A percentile compares a stretch with the other conserved stretches of the same genome.
Evolutionary conservation across 2,329 filamentous ascomycete genomes (phyloP).

Genomic region (Cercospora zeae-maydis): DNA sequence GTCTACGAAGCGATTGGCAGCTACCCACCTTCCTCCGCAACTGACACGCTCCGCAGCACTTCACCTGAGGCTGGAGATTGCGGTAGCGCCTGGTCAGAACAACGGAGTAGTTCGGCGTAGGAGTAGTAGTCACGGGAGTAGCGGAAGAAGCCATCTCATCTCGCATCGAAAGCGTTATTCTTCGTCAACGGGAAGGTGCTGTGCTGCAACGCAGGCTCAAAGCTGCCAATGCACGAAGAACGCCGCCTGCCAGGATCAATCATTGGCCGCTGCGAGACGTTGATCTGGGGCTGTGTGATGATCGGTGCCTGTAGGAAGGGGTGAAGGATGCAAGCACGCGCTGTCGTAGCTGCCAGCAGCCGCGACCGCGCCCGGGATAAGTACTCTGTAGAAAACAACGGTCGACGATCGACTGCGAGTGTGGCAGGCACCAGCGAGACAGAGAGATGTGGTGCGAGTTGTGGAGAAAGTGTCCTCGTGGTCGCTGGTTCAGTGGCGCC

Average conservation of each 20-base stretch:
- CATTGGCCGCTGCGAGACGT: background rate
- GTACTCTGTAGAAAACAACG: no score
- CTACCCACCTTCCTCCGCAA: constrained; percentile 1
- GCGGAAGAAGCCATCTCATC: background rate
- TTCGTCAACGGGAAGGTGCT: background rate
- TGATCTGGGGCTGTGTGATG: background rate
- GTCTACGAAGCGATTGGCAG: background rate
- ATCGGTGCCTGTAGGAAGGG: background rate
- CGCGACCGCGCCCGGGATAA: background rate
- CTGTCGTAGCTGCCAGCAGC: background rate
- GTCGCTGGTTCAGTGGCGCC: background rate
- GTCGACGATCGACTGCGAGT: background rate
- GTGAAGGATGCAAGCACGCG: background rate
- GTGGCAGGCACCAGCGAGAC: background rate
- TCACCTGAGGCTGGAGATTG: background rate
- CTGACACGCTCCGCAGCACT: constrained; percentile 1
- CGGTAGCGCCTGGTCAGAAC: background rate
- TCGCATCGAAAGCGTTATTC: background rate
- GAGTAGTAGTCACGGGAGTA: no score
- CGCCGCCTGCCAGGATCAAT: background rate
- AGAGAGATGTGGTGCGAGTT: background rate
- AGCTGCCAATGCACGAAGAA: background rate
- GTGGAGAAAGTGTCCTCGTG: background rate
- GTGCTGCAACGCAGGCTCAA: background rate
- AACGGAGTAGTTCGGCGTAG: background rate